Evolutionary conservation across 257 asterid species (phyloP).

Genomic region (Scutellaria baicalensis): DNA sequence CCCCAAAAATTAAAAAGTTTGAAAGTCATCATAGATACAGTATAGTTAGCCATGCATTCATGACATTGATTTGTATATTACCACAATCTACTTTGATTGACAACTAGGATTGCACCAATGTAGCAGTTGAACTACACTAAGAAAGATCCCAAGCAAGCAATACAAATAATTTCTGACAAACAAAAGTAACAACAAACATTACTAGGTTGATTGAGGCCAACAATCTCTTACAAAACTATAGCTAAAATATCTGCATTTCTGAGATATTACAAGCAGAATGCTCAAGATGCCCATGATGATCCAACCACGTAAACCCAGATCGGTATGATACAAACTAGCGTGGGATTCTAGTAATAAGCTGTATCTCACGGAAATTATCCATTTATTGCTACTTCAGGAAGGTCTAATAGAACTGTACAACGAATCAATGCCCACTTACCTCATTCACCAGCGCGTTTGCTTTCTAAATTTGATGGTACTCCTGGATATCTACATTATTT

Average conservation of each 20-base stretch:
- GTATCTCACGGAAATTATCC: conserved; percentile 9
- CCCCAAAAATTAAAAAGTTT: neutral
- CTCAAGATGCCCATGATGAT: neutral
- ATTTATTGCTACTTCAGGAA: conserved; percentile 32
- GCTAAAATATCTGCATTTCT: neutral
- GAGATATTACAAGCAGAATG: neutral
- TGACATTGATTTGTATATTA: no score
- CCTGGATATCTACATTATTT: conserved; percentile 11
- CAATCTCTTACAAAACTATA: neutral
- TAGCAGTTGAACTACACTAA: neutral
- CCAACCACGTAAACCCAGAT: neutral
- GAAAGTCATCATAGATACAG: neutral
- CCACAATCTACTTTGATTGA: neutral
- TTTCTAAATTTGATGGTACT: neutral
- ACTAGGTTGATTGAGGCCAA: neutral
- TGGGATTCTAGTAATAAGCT: neutral
- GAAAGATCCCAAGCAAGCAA: neutral
- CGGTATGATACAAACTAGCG: conserved; percentile 17
- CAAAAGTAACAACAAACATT: no score
- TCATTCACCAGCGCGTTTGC: conserved; percentile 7
- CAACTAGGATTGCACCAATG: neutral
- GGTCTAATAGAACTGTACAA: conserved; percentile 34
- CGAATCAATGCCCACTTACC: neutral
- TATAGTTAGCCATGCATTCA: neutral
- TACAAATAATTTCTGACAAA: no score